Evolutionary conservation across 768 basidiomycete genomes (phyloP), one percentile per base, ranked within the genome.

Genomic region (Lactifluus hygrophoroides): DNA sequence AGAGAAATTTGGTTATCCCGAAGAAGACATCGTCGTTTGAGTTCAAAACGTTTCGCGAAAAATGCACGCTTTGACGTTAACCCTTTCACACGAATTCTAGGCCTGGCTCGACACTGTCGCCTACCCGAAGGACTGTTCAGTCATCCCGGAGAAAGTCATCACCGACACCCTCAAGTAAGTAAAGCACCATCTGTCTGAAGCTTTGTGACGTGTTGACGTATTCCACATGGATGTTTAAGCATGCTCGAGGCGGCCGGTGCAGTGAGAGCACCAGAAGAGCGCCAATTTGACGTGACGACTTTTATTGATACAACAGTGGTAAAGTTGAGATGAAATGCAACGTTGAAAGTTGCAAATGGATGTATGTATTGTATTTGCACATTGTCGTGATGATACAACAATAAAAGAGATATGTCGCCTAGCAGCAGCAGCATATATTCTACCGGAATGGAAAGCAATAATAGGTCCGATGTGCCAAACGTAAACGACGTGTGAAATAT

Each of bases 21-120:
- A 85, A 55, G 80, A 83, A 57, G 95, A 98, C 69, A 84, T 97
- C 63, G 75, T 83, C 73, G 91, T 86, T n/a, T 38, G 47, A 48
- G 48, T 58, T 32, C 28, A 35, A n/a, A 40, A 46, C 14, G 9
- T 32, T 5, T 32, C 6, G 25, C 43, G 5, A n/a, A n/a, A n/a
- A n/a, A n/a, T n/a, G 13, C 32, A 11, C 43, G 2, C 16, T 25
- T 45, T 52, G 23, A 40, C 50, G 21, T 14, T 23, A 21, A 16
- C 42, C 27, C n/a, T n/a, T n/a, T n/a, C n/a, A n/a, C 42, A 4
- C 17, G 17, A 37, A 38, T 17, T n/a, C 43, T 48, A 88, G 89
- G 84, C 84, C 21, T 95, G 93, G 94, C 74, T 94, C 63, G 74
- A 78, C 66, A 88, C 87, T 5, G 92, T 94, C 19, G 75, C 73